phyloP scores from a whole-genome alignment of 345 rosid genomes.

The Populus tremula region DNA sequence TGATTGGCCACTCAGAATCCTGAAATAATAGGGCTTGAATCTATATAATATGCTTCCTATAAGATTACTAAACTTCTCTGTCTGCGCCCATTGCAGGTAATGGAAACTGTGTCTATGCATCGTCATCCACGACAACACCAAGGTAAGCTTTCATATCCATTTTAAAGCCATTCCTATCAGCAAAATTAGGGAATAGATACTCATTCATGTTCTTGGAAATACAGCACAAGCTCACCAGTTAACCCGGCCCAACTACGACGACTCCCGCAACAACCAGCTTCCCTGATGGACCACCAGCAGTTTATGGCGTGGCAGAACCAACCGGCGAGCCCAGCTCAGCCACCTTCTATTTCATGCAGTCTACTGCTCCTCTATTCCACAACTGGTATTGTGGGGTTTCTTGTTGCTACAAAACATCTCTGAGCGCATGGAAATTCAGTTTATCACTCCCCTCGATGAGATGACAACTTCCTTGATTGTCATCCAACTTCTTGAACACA shows the following conservation, averaged over 20 bases:
- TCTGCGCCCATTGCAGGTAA: conserved; percentile 49
- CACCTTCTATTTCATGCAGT: conserved; percentile 37
- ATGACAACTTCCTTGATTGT: conserved; percentile 28
- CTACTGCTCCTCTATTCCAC: conserved; percentile 40
- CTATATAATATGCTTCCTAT: not conserved
- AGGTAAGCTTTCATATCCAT: conserved; percentile 33
- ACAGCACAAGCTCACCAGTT: conserved; percentile 61
- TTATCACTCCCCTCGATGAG: conserved; percentile 27
- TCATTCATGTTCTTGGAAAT: conserved; percentile 8
- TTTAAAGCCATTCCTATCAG: not conserved
- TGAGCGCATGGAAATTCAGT: conserved; percentile 21
- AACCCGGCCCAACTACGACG: conserved; percentile 37
- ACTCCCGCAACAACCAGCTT: conserved; percentile 45
- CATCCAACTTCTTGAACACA: conserved; percentile 26
- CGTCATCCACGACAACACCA: conserved; percentile 42
- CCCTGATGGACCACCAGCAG: conserved; percentile 52
- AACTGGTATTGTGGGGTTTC: conserved; percentile 32
- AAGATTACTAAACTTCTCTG: conserved; percentile 7
- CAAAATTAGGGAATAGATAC: not conserved
- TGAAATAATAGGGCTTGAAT: not conserved
- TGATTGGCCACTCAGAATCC: not conserved
- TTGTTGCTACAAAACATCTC: conserved; percentile 41
- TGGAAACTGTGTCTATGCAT: conserved; percentile 69
- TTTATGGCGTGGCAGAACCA: conserved; percentile 73
- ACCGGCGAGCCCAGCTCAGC: conserved; percentile 80